A percentile compares a stretch with the other conserved stretches of the same genome.
Conservation (phyloP, 1,284 basidiomycete genomes). For the Pseudozyma tsukubaensis region DNA sequence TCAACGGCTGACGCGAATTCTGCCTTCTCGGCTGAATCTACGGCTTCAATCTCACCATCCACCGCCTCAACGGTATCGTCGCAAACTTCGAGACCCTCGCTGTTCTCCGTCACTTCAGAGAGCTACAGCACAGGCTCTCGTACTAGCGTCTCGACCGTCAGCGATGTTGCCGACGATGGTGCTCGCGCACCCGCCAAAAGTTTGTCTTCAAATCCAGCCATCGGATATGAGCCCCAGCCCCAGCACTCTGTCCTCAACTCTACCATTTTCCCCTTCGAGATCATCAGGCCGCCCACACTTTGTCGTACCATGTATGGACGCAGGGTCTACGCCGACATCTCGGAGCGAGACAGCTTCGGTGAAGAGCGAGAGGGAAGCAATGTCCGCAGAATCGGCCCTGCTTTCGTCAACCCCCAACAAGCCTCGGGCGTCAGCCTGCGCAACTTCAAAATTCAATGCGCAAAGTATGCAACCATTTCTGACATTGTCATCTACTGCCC, state of each 20-base stretch:
- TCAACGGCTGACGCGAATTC: neutral
- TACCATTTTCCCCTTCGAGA: constrained; percentile 53
- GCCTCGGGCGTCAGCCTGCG: constrained; percentile 60
- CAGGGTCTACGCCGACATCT: constrained; percentile 25
- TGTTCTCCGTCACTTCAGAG: constrained; percentile 46
- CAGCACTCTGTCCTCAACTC: constrained; percentile 57
- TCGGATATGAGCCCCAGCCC: constrained; percentile 47
- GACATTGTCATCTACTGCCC: constrained; percentile 85
- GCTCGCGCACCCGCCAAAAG: constrained; percentile 11
- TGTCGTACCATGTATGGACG: constrained; percentile 37
- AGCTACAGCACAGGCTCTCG: constrained; percentile 38
- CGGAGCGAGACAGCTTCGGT: constrained; percentile 19
- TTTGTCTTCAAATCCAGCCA: constrained; percentile 1
- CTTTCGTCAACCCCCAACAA: constrained; percentile 49
- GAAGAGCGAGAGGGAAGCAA: constrained; percentile 21
- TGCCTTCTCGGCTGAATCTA: constrained; percentile 15
- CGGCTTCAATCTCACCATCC: constrained; percentile 38
- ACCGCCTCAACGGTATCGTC: constrained; percentile 51
- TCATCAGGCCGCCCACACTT: constrained; percentile 47
- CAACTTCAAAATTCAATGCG: constrained; percentile 70
- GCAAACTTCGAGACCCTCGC: constrained; percentile 42
- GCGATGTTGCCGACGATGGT: constrained; percentile 34
- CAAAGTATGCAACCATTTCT: constrained; percentile 86
- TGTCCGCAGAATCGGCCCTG: constrained; percentile 28
- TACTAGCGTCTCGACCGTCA: constrained; percentile 45